A percentile compares a stretch with the other conserved stretches of the same genome.
phyloP scores from a whole-genome alignment of 2,329 filamentous ascomycete species.

The Trichoderma lentiforme region DNA sequence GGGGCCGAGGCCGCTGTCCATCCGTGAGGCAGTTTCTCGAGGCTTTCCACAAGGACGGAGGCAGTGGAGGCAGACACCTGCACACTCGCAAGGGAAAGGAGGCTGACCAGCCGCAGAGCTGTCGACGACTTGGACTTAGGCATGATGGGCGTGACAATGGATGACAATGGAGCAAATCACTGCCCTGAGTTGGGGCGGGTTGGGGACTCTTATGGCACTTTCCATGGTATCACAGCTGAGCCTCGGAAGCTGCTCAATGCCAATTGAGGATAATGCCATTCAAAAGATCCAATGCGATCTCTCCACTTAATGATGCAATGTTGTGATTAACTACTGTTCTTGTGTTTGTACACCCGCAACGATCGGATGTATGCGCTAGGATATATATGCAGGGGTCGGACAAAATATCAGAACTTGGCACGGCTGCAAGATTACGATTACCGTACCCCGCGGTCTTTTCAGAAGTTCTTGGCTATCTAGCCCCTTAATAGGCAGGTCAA shows the following conservation, averaged over 20 bases:
- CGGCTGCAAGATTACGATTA: neutral
- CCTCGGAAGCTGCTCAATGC: neutral
- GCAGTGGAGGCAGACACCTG: neutral
- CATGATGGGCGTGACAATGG: neutral
- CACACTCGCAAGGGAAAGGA: neutral
- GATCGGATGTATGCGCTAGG: neutral
- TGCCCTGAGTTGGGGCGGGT: neutral
- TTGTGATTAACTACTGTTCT: neutral
- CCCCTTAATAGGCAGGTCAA: neutral
- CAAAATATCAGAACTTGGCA: slow-evolving; percentile 2
- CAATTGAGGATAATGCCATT: neutral
- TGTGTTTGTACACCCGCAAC: neutral
- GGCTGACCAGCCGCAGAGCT: neutral
- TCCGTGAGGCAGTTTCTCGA: neutral
- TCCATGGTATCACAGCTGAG: neutral
- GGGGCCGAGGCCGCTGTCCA: neutral
- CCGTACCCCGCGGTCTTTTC: neutral
- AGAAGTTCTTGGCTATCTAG: neutral
- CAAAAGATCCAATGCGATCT: neutral
- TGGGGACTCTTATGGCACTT: no score
- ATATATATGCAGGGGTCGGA: neutral
- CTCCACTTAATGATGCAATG: neutral
- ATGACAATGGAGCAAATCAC: neutral
- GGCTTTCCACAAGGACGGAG: neutral
- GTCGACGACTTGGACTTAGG: neutral